Evolutionary conservation across 768 basidiomycete species (phyloP).

Genomic region (Termitomyces sp.): DNA sequence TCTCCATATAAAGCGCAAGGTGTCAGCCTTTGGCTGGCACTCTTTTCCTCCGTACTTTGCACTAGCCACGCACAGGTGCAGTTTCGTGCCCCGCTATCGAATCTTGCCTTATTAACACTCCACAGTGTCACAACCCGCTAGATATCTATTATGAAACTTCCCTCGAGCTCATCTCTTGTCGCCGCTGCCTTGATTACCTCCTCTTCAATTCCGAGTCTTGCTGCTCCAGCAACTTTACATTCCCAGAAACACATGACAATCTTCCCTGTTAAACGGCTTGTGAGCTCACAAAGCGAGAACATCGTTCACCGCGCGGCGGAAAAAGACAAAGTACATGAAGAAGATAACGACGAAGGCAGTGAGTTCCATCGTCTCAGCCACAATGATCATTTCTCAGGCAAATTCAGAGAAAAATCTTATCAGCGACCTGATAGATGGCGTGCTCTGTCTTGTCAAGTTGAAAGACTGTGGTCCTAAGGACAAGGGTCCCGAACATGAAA

Average conservation of each 20-base stretch:
- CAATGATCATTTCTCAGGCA: neutral
- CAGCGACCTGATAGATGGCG: neutral
- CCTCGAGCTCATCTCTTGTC: constrained; percentile 43
- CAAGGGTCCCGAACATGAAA: neutral
- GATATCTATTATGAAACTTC: constrained; percentile 35
- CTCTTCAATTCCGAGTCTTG: constrained; percentile 41
- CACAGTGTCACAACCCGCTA: neutral
- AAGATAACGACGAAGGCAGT: neutral
- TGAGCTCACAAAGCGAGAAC: constrained; percentile 11
- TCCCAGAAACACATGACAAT: constrained; percentile 19
- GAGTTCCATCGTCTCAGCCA: neutral
- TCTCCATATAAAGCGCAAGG: neutral
- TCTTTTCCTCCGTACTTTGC: constrained; percentile 11
- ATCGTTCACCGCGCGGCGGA: constrained; percentile 3
- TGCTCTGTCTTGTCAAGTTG: neutral
- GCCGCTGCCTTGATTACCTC: constrained; percentile 46
- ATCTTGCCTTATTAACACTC: neutral
- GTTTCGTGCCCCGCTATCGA: neutral
- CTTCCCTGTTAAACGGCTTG: constrained; percentile 18
- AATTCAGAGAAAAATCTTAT: neutral
- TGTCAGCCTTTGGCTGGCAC: constrained; percentile 4
- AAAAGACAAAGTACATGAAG: constrained; percentile 3
- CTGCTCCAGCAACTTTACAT: constrained; percentile 34
- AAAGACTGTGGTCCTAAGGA: neutral
- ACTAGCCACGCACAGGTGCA: neutral